Percentiles rank a stretch among this genome's conserved stretches.
These are phyloP conservation scores for Candida buenavistaensis DNA, from an alignment of 1,139 yeast species.

Conservation along the genomic window DNA sequence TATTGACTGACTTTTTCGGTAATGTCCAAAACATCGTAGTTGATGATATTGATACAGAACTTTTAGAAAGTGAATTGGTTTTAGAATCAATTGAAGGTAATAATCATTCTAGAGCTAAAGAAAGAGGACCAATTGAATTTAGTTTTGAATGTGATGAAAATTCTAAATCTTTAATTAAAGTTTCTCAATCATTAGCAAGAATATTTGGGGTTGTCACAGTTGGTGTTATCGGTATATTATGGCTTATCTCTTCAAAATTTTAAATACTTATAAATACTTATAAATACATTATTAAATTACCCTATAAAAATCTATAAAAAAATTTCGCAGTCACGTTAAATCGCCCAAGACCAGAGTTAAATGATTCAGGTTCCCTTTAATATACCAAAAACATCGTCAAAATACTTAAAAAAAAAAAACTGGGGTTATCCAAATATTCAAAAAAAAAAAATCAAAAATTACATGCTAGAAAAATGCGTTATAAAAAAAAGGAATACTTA, in stretches of 20 bases:
- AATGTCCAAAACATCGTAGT: conserved; percentile 83
- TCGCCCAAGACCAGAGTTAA: conserved; percentile 2
- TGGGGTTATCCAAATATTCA: background rate
- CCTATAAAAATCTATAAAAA: background rate
- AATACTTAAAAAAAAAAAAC: background rate
- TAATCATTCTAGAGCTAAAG: background rate
- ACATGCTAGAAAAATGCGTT: too few relatives aligned
- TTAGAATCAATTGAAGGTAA: background rate
- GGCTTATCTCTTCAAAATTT: conserved; percentile 20
- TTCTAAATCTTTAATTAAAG: conserved; percentile 13
- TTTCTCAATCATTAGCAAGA: conserved; percentile 18
- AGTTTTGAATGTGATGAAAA: conserved; percentile 15
- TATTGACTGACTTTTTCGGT: conserved; percentile 92
- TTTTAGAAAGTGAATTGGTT: conserved; percentile 3
- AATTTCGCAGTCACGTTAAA: background rate
- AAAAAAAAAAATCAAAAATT: too few relatives aligned
- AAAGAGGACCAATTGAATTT: conserved; percentile 11
- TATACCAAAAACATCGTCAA: background rate
- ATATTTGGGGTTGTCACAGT: conserved; percentile 18
- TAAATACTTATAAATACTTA: conserved; percentile 3
- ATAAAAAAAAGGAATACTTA: too few relatives aligned
- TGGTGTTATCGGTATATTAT: conserved; percentile 20
- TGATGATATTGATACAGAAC: conserved; percentile 53
- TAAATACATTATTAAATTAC: background rate
- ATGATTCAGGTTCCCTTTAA: background rate